Base-by-base conservation (phyloP, 495 filamentous ascomycete genomes). In the Daldinia caldariorum region DNA sequence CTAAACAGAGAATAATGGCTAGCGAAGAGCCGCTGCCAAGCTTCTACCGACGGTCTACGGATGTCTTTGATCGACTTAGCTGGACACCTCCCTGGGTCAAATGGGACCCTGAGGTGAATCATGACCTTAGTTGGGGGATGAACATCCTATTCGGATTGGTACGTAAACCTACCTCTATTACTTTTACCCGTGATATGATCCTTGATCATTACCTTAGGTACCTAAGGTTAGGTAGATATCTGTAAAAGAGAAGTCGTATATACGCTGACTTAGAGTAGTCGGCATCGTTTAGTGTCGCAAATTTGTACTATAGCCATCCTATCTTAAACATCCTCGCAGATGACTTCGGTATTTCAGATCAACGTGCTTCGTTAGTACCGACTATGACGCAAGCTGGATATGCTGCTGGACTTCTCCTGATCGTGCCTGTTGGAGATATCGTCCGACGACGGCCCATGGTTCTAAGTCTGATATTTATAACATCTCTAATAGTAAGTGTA, bases 351-450 rank as follows among this genome's bases (percentile, higher is more conserved):
- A 86, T 92, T 37, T 81, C 82, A 0, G 79, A 87, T 53, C 85
- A 89, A 66, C 78, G 78, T 26, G 78, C 86, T 14, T 87, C 87
- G 4, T 77, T 87, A 38, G 73, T 96, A 50, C 92, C 92, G 10
- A 94, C 92, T 0, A 79, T 92, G 6, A 90, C 90, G 76, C 92
- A 96, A 73, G 91, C 90, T 4, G 92, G 92, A 4, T 96, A 96
- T 79, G 91, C 91, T 5, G 81, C 80, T 1, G 92, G 92, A 3
- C 68, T 96, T 57, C 78, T 94, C 13, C 86, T 94, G 58, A 77
- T 96, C 39, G 93, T 92, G 77, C 92, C 92, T 0, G 75, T 94
- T 14, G 92, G 92, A 0, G 92, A 96, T 73, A 79, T 94, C 53
- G 83, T 96, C 7, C 82, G 83, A 5, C 82, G 92, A 47, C 81